Percentiles rank a stretch among this genome's conserved stretches.
These are phyloP conservation scores for Trichoderma erinaceum DNA, from an alignment of 495 filamentous ascomycete species.

Conservation along the genomic window DNA sequence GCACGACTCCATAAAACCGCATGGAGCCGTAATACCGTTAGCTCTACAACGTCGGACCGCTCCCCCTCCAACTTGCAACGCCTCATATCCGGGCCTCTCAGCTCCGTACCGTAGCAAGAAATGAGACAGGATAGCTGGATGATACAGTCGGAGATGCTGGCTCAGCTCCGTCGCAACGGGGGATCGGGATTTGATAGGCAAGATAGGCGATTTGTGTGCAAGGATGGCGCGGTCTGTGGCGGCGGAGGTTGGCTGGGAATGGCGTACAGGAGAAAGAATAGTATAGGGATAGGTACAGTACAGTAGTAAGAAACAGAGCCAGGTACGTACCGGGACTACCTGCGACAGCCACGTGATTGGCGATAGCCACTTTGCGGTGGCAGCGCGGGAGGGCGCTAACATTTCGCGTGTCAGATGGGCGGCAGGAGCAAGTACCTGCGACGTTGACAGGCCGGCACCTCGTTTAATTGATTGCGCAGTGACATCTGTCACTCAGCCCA, in stretches of 20 bases:
- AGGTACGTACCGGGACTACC: background rate
- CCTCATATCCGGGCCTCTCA: background rate
- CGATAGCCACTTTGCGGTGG: background rate
- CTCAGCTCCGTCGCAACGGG: constrained; percentile 7
- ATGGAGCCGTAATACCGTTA: background rate
- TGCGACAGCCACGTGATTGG: background rate
- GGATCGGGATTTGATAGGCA: background rate
- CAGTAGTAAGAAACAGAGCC: too few species aligned
- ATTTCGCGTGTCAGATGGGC: constrained; percentile 3
- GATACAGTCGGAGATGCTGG: background rate
- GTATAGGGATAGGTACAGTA: too few species aligned
- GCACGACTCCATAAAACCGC: background rate
- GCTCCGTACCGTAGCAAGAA: background rate
- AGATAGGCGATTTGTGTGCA: background rate
- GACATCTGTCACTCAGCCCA: constrained; percentile 1
- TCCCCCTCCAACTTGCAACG: background rate
- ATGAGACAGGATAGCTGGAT: background rate
- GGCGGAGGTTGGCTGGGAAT: background rate
- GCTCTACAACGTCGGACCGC: background rate
- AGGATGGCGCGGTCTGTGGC: background rate
- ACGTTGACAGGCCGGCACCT: background rate
- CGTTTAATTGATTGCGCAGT: background rate
- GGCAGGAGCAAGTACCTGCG: background rate
- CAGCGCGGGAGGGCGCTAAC: constrained; percentile 10
- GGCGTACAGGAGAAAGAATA: background rate